Conservation (phyloP, 768 basidiomycete species). For the Rhodotorula kratochvilovae region DNA sequence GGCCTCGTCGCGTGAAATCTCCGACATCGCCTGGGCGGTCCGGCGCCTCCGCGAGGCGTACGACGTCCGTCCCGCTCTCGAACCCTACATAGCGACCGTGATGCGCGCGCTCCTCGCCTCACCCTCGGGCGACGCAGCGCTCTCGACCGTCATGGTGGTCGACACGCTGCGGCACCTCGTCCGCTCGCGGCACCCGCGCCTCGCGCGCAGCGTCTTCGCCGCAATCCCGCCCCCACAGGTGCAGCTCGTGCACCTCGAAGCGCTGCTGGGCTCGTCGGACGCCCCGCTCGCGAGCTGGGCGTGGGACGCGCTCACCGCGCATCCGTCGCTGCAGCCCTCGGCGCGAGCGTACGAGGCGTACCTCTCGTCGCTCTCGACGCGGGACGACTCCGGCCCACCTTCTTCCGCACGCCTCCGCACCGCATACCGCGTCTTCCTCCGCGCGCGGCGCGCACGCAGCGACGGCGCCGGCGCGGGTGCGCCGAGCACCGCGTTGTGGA, state of each 20-base stretch:
- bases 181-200: neutral
- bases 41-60: neutral
- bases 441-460: neutral
- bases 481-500: neutral
- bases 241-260: neutral
- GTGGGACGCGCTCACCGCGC: neutral
- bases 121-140: neutral
- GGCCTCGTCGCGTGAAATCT: neutral
- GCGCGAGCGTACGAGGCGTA: neutral
- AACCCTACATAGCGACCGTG: neutral
- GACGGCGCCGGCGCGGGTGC: no score
- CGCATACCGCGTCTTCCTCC: conserved; percentile 6
- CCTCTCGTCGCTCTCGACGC: neutral
- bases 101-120: neutral
- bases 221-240: neutral
- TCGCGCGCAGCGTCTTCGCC: conserved; percentile 2
- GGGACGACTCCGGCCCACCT: no score
- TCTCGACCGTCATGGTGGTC: neutral
- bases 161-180: neutral
- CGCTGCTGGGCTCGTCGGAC: conserved; percentile 10
- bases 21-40: neutral
- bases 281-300: neutral
- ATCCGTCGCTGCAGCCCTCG: neutral
- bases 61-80: neutral
- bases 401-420: neutral